Evolutionary conservation across 1,284 basidiomycete genomes (phyloP).

Genomic region (Stereum hirsutum): DNA sequence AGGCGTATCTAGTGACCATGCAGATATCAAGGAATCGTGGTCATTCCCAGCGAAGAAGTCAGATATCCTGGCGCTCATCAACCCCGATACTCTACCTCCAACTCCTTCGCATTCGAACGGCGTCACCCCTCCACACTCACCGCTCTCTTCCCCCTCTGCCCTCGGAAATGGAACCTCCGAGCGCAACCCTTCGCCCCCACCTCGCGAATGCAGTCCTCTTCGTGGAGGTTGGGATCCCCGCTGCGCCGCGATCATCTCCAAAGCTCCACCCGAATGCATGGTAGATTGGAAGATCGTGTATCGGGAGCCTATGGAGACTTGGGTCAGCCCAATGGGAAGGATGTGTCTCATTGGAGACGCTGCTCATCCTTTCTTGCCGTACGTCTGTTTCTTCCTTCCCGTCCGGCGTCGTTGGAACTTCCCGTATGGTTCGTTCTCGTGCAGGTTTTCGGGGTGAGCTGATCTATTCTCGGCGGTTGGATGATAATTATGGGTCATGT

Average conservation of each 20-base stretch:
- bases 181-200: too few species aligned
- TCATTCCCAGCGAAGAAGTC: slow-evolving; percentile 18
- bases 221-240: slow-evolving; percentile 21
- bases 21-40: slow-evolving; percentile 17
- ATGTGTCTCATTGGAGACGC: slow-evolving; percentile 21
- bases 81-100: too few species aligned
- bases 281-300: slow-evolving; percentile 23
- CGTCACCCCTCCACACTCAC: too few species aligned
- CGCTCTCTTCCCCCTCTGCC: too few species aligned
- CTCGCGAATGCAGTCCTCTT: too few species aligned
- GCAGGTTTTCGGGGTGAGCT: too few species aligned
- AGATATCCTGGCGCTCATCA: slow-evolving; percentile 17
- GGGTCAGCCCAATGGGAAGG: slow-evolving; percentile 18
- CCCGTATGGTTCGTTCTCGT: background rate
- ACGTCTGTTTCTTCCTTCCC: background rate
- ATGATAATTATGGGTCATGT: too few species aligned
- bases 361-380: slow-evolving; percentile 22
- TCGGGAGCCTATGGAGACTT: slow-evolving; percentile 21
- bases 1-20: slow-evolving; percentile 13
- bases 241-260: slow-evolving; percentile 18
- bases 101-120: too few species aligned
- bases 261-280: slow-evolving; percentile 17
- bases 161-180: too few species aligned
- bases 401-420: background rate
- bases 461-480: too few species aligned